Evolutionary conservation across 352 stramenopile genomes (phyloP).

Genomic region (Globisporangium takayamanum): DNA sequence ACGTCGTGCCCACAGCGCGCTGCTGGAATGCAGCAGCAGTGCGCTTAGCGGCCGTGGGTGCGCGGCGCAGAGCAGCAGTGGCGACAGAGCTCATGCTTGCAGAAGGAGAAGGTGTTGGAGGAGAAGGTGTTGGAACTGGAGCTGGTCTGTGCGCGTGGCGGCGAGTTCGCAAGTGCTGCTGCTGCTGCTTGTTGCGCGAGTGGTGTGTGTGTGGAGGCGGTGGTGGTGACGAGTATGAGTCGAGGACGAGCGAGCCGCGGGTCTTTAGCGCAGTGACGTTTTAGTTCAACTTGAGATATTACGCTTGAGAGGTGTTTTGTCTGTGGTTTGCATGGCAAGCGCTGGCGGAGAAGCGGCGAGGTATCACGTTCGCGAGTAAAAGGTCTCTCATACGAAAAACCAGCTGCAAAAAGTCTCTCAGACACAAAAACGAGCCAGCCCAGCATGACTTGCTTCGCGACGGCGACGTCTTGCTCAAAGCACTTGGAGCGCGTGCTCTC

Average conservation of each 20-base stretch:
- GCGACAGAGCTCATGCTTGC: constrained; percentile 9
- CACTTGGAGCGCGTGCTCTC: no score
- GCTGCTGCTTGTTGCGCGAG: not conserved
- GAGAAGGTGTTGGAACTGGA: not conserved
- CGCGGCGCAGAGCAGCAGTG: constrained; percentile 3
- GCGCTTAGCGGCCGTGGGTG: constrained; percentile 6
- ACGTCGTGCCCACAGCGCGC: constrained; percentile 30
- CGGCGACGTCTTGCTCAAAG: no score
- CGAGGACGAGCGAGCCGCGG: no score
- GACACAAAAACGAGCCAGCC: no score
- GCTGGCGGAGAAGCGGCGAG: no score
- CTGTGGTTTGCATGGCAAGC: no score
- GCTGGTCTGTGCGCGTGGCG: not conserved
- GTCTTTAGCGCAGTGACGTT: not conserved
- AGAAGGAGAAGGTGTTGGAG: not conserved
- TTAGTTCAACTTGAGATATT: not conserved
- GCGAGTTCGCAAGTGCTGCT: not conserved
- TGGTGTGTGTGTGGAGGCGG: not conserved
- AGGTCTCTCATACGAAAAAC: no score
- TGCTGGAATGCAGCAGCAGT: not conserved
- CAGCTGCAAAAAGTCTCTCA: no score
- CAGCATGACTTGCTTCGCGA: no score
- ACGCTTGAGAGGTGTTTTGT: not conserved
- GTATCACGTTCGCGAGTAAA: no score
- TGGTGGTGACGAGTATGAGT: no score